phyloP scores from a whole-genome alignment of 306 rosid species.

The Ormosia emarginata region DNA sequence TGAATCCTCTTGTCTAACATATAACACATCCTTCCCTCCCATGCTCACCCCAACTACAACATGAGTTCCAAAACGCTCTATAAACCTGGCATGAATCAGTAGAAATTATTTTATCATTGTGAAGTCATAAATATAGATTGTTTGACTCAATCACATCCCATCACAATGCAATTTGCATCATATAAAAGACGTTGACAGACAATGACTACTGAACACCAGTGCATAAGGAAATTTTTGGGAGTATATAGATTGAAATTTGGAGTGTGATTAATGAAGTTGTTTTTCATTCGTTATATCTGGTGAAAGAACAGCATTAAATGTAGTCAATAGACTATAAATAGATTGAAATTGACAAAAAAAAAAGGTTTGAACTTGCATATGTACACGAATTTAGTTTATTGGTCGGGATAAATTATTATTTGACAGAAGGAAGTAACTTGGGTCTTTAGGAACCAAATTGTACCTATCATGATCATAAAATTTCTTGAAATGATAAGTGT shows the following conservation, averaged over 20 bases:
- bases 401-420: neutral
- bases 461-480: neutral
- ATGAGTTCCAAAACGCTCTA: conserved; percentile 80
- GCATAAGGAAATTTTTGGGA: neutral
- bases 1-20: conserved; percentile 70
- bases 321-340: neutral
- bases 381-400: neutral
- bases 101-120: neutral
- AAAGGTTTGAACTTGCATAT: neutral
- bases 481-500: neutral
- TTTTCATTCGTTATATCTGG: neutral
- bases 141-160: neutral
- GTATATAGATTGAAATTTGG: neutral
- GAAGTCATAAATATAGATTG: neutral
- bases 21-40: conserved; percentile 91
- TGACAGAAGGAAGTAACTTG: neutral
- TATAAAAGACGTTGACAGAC: neutral
- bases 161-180: neutral
- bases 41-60: conserved; percentile 81
- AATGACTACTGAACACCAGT: neutral
- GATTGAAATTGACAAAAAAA: neutral
- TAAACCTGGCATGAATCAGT: conserved; percentile 54
- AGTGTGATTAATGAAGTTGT: neutral
- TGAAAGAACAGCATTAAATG: neutral
- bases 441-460: neutral